A percentile compares a stretch with the other conserved stretches of the same genome.
These are phyloP conservation scores for Lachnellula subtilissima DNA, from an alignment of 2,329 filamentous ascomycete genomes.

Conservation along the genomic window DNA sequence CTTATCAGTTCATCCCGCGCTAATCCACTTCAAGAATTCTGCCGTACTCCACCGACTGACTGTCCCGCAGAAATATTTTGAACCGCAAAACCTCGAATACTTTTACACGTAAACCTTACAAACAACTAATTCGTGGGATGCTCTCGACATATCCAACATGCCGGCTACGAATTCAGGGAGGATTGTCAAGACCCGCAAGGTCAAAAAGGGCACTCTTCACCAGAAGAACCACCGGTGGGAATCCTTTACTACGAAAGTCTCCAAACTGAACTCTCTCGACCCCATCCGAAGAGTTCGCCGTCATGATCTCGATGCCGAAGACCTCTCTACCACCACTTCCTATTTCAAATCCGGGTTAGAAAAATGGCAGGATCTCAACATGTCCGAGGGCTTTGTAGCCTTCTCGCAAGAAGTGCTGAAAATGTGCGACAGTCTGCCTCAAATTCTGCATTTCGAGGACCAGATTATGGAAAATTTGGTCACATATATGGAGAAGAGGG, in stretches of 20 bases:
- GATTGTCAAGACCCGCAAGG: constrained; percentile 65
- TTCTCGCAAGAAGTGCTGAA: constrained; percentile 73
- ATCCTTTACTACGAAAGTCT: constrained; percentile 83
- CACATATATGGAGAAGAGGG: constrained; percentile 70
- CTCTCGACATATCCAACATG: constrained; percentile 44
- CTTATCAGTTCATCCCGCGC: constrained; percentile 16
- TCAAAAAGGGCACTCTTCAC: constrained; percentile 66
- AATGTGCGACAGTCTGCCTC: constrained; percentile 82
- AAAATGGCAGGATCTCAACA: constrained; percentile 88
- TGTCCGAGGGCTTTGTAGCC: constrained; percentile 72
- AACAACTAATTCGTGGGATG: not conserved
- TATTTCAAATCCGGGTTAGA: constrained; percentile 80
- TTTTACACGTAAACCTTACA: not conserved
- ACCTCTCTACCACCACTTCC: constrained; percentile 71
- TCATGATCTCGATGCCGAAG: constrained; percentile 75
- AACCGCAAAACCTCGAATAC: not conserved
- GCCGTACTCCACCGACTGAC: constrained; percentile 8
- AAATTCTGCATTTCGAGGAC: constrained; percentile 86
- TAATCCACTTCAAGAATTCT: constrained; percentile 8
- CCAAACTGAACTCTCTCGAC: constrained; percentile 83
- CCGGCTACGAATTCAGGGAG: constrained; percentile 59
- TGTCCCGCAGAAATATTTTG: constrained; percentile 8
- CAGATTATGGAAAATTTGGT: constrained; percentile 75
- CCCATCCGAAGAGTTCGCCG: constrained; percentile 85
- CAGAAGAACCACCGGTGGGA: constrained; percentile 86